phyloP scores from a whole-genome alignment of 768 basidiomycete genomes.

The Amanita pallidorosea region DNA sequence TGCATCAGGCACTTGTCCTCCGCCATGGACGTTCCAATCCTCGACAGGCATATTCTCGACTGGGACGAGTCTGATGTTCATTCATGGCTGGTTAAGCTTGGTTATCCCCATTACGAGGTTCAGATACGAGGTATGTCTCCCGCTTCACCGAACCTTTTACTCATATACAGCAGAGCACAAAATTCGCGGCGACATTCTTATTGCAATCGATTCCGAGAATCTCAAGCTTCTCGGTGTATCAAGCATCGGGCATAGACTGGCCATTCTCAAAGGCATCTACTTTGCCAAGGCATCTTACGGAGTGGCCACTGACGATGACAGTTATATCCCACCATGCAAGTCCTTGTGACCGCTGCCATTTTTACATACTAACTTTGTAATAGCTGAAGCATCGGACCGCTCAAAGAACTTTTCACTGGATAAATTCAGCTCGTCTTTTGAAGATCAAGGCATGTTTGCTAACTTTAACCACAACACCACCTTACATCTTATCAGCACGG shows the following conservation, averaged over 20 bases:
- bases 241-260: constrained; percentile 86
- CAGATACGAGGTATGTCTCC: constrained; percentile 61
- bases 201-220: constrained; percentile 71
- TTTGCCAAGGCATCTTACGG: constrained; percentile 76
- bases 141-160: constrained; percentile 6
- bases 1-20: not conserved
- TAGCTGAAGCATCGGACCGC: constrained; percentile 22
- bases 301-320: constrained; percentile 71
- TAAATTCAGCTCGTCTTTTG: constrained; percentile 52
- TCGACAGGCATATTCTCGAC: constrained; percentile 27
- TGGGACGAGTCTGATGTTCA: constrained; percentile 79
- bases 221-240: constrained; percentile 81
- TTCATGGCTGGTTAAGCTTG: constrained; percentile 64
- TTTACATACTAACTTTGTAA: not conserved
- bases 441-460: constrained; percentile 57
- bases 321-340: constrained; percentile 87
- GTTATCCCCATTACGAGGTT: constrained; percentile 76
- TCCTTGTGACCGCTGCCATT: constrained; percentile 7
- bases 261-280: constrained; percentile 90
- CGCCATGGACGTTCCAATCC: constrained; percentile 5
- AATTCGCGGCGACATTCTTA: constrained; percentile 85
- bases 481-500: constrained; percentile 33
- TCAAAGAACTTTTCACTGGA: constrained; percentile 44
- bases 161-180: constrained; percentile 56
- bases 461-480: not conserved